Evolutionary conservation across 345 rosid genomes (phyloP), one percentile per base, ranked within the genome.

Genomic region (Rhodamnia argentea): DNA sequence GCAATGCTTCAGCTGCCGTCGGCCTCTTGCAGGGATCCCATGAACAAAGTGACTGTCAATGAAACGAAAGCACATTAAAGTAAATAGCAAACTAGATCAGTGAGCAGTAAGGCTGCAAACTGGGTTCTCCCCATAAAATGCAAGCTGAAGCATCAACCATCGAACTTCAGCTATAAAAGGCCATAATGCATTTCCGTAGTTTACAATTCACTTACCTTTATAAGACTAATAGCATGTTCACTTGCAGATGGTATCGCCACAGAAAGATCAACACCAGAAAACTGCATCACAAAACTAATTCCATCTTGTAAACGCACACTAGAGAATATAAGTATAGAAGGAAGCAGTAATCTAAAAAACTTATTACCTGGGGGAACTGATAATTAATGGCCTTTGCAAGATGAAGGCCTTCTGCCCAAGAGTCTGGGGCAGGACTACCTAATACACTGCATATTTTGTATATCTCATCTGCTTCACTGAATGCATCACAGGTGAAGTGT

Each of bases 21-120:
- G 96, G 98, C 93, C 99, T 92, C 89, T 90, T 90, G 92, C 90
- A 86, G 56, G 99, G 99, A 93, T 97, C 99, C 99, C 99, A 97
- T 6, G 96, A 94, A 92, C 99, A 97, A 47, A 97, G 98, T 5
- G 90, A 91, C 99, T 96, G 75, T 85, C 91, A 22, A 84, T 86
- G 84, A 23, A 70, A 86, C 88, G 23, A 51, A 52, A 44, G 84
- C 52, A 83, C 3, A 6, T 70, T 10, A 70, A 70, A 70, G 47
- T 44, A 37, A 70, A 70, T 70, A 70, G 47, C 81, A 37, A 37
- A 10, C 81, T 18, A 70, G 26, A 70, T 51, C n/a, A 44, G 52
- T 52, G 84, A 60, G 53, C 40, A 11, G 55, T 20, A 51, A 86
- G 15, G 26, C 27, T 13, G 22, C 76, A 76, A 74, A 13, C 29